phyloP scores from a whole-genome alignment of 805 yeast genomes.

The Myxozyma melibiosi region DNA sequence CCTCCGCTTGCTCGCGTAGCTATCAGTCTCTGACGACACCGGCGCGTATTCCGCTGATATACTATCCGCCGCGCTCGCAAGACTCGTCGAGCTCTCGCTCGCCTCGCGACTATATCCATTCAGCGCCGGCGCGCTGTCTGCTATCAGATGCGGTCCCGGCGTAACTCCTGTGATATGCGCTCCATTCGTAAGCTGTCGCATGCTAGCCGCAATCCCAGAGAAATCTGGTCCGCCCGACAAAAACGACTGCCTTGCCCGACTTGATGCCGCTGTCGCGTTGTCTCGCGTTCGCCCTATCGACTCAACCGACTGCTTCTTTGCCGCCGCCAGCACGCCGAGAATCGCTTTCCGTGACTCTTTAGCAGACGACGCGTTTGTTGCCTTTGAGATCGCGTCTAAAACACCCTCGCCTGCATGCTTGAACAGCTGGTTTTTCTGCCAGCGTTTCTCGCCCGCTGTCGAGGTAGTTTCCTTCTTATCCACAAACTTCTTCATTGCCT shows the following conservation, averaged over 20 bases:
- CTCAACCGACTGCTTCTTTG: constrained; percentile 28
- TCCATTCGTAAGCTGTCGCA: constrained; percentile 23
- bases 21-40: constrained; percentile 20
- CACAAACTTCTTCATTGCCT: constrained; percentile 35
- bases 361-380: constrained; percentile 16
- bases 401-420: constrained; percentile 31
- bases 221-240: constrained; percentile 16
- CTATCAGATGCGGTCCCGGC: background rate
- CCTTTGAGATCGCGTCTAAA: constrained; percentile 32
- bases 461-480: constrained; percentile 32
- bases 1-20: constrained; percentile 5
- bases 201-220: constrained; percentile 24
- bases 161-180: background rate
- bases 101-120: constrained; percentile 19
- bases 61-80: constrained; percentile 13
- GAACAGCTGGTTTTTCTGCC: constrained; percentile 25
- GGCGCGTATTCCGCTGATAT: constrained; percentile 1
- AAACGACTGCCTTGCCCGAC: constrained; percentile 16
- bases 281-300: constrained; percentile 23
- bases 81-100: constrained; percentile 17
- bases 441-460: constrained; percentile 22
- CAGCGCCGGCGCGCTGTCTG: constrained; percentile 8
- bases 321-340: constrained; percentile 27
- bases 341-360: constrained; percentile 31
- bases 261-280: constrained; percentile 2